These are phyloP conservation scores for Colletotrichum paranaense DNA, from an alignment of 2,329 filamentous ascomycete genomes.

Conservation along the genomic window DNA sequence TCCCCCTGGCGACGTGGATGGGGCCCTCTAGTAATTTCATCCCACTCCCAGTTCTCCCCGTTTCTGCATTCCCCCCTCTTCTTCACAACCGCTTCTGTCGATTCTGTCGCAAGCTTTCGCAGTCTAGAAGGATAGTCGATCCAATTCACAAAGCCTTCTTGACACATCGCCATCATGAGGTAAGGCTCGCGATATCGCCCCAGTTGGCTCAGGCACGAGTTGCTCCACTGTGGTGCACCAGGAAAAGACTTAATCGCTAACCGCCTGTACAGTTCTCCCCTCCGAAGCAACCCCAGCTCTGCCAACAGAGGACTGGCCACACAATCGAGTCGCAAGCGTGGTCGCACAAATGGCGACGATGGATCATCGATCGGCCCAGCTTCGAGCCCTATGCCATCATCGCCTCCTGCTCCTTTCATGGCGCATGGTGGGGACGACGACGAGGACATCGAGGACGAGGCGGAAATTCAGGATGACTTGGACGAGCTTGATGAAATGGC, in stretches of 20 bases:
- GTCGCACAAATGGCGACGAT: slow-evolving; percentile 64
- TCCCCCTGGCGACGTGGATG: slow-evolving; percentile 29
- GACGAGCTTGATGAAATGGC: slow-evolving; percentile 86
- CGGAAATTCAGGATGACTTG: slow-evolving; percentile 77
- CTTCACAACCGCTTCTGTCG: not conserved
- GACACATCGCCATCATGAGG: slow-evolving; percentile 44
- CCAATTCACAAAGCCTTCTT: not conserved
- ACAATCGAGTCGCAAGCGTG: slow-evolving; percentile 65
- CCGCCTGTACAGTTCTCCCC: slow-evolving; percentile 75
- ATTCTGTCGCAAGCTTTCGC: slow-evolving; percentile 11
- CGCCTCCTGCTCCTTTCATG: slow-evolving; percentile 72
- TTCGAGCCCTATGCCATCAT: slow-evolving; percentile 75
- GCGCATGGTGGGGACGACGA: slow-evolving; percentile 76
- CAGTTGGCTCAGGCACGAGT: not conserved
- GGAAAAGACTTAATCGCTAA: slow-evolving; percentile 28
- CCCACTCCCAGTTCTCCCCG: slow-evolving; percentile 18
- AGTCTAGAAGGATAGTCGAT: not conserved
- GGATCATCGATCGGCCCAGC: slow-evolving; percentile 62
- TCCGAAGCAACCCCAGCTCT: slow-evolving; percentile 83
- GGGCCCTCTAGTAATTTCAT: slow-evolving; percentile 31
- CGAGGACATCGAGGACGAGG: slow-evolving; percentile 78
- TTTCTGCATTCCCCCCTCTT: slow-evolving; percentile 24
- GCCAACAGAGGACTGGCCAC: slow-evolving; percentile 78
- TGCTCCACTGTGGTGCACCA: not conserved
- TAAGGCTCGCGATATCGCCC: slow-evolving; percentile 32